phyloP scores from a whole-genome alignment of 2,329 filamentous ascomycete species.

The Pezicula rhizophila region DNA sequence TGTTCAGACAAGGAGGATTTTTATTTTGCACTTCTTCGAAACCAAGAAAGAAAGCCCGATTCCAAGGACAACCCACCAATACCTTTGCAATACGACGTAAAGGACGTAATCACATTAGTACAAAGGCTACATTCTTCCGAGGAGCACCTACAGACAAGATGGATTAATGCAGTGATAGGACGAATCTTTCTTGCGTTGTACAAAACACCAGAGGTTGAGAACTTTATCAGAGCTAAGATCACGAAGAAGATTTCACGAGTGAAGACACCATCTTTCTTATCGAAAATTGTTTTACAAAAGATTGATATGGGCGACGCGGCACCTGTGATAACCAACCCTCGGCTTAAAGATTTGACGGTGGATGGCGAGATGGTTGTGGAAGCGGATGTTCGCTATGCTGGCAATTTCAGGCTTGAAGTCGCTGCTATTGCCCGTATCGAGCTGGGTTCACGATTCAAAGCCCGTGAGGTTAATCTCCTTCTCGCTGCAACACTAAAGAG shows the following conservation, averaged over 20 bases:
- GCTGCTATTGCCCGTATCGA: slow-evolving; percentile 91
- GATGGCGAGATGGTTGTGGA: slow-evolving; percentile 87
- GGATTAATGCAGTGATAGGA: slow-evolving; percentile 88
- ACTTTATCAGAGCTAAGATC: slow-evolving; percentile 75
- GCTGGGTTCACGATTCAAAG: slow-evolving; percentile 80
- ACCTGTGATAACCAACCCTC: slow-evolving; percentile 82
- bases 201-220: slow-evolving; percentile 74
- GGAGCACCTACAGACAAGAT: slow-evolving; percentile 82
- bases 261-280: slow-evolving; percentile 85
- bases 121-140: slow-evolving; percentile 88
- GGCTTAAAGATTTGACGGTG: slow-evolving; percentile 81
- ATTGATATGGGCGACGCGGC: slow-evolving; percentile 84
- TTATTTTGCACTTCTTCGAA: slow-evolving; percentile 85
- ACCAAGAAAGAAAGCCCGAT: slow-evolving; percentile 65
- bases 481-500: slow-evolving; percentile 80
- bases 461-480: slow-evolving; percentile 81
- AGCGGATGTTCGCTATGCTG: slow-evolving; percentile 80
- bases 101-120: slow-evolving; percentile 82
- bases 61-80: slow-evolving; percentile 54
- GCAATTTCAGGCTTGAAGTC: slow-evolving; percentile 84
- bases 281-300: slow-evolving; percentile 71
- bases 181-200: slow-evolving; percentile 84
- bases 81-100: slow-evolving; percentile 72
- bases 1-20: slow-evolving; percentile 97
- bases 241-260: slow-evolving; percentile 94